Evolutionary conservation across 2,329 filamentous ascomycete species (phyloP).

Genomic region (Lecanicillium sp.): DNA sequence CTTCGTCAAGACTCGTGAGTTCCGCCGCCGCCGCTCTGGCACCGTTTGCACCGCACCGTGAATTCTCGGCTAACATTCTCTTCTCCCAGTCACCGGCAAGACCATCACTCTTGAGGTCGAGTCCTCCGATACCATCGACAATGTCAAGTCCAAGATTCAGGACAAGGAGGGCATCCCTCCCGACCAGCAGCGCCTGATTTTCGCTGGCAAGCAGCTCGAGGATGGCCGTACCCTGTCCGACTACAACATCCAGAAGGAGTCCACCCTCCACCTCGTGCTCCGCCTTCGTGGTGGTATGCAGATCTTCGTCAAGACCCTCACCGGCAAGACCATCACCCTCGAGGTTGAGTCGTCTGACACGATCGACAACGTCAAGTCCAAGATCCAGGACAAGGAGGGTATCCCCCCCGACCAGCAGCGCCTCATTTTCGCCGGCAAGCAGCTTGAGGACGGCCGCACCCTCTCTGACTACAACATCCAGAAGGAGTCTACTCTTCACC

Average conservation of each 20-base stretch:
- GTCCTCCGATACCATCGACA: too few relatives aligned
- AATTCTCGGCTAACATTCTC: constrained; percentile 18
- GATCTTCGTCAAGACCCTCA: constrained; percentile 78
- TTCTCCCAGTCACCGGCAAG: constrained; percentile 59
- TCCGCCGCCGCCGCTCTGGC: constrained; percentile 19
- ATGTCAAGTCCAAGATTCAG: too few relatives aligned
- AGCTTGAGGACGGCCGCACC: constrained; percentile 88
- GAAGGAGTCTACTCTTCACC: constrained; percentile 81
- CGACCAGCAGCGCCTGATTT: constrained; percentile 93
- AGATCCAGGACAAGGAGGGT: constrained; percentile 97
- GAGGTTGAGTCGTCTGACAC: constrained; percentile 87
- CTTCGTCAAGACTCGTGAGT: constrained; percentile 93
- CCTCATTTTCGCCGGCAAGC: constrained; percentile 92
- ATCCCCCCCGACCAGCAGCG: constrained; percentile 95
- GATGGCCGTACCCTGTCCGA: constrained; percentile 62
- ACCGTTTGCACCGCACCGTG: not conserved
- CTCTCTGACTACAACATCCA: constrained; percentile 93
- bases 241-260: constrained; percentile 57
- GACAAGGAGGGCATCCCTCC: too few relatives aligned
- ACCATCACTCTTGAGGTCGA: too few relatives aligned
- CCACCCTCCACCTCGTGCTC: constrained; percentile 68
- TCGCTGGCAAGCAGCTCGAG: constrained; percentile 94
- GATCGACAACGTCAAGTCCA: constrained; percentile 93
- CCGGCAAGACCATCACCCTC: constrained; percentile 89
- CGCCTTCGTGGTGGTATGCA: constrained; percentile 63